phyloP scores from a whole-genome alignment of 768 basidiomycete genomes.

The Suillus fuscotomentosus region DNA sequence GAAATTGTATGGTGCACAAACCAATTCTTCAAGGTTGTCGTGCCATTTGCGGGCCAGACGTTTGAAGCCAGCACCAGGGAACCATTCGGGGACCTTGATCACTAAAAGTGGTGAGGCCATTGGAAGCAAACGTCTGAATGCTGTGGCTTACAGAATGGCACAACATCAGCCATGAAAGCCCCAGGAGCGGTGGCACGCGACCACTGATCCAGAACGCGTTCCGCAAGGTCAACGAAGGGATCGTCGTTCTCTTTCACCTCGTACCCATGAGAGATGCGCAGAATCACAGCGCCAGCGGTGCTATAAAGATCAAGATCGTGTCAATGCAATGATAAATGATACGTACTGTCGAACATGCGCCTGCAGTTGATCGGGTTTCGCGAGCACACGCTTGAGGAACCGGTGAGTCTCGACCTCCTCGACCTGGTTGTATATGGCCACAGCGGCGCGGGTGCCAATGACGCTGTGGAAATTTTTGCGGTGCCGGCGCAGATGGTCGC shows the following conservation, averaged over 20 bases:
- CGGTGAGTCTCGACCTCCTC: constrained; percentile 41
- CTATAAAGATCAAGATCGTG: constrained; percentile 22
- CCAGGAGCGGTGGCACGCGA: constrained; percentile 48
- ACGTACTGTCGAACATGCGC: constrained; percentile 40
- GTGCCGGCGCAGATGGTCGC: constrained; percentile 39
- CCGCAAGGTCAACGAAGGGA: constrained; percentile 50
- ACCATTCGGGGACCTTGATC: constrained; percentile 52
- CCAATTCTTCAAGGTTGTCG: constrained; percentile 53
- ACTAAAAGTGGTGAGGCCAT: constrained; percentile 22
- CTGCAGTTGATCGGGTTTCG: constrained; percentile 34
- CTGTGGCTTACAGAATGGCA: constrained; percentile 39
- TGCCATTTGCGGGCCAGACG: constrained; percentile 52
- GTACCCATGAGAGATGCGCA: constrained; percentile 55
- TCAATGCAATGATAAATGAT: not conserved
- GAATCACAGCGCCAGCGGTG: constrained; percentile 51
- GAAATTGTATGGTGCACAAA: constrained; percentile 52
- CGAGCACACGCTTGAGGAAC: constrained; percentile 40
- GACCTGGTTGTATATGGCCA: constrained; percentile 31
- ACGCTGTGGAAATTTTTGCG: constrained; percentile 40
- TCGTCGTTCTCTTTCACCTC: constrained; percentile 52
- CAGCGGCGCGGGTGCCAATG: constrained; percentile 38
- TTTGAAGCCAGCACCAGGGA: constrained; percentile 58
- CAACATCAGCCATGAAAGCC: constrained; percentile 47
- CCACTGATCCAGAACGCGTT: constrained; percentile 51
- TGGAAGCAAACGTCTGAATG: not conserved